These are phyloP conservation scores for Recurvomyces mirabilis DNA, from an alignment of 495 filamentous ascomycete species.

Conservation along the genomic window DNA sequence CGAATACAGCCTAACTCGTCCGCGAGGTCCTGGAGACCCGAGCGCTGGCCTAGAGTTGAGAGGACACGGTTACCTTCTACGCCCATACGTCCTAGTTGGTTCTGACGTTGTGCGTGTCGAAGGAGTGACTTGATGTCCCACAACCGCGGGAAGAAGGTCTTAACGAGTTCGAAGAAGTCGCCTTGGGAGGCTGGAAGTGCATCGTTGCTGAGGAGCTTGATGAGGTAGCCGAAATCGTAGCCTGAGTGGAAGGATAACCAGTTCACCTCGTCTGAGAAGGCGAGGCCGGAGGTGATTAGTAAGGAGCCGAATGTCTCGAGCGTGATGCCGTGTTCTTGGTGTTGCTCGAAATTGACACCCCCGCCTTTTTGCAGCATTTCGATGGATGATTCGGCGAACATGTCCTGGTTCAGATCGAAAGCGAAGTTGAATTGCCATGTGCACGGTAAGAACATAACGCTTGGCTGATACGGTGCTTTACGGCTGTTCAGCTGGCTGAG, in stretches of 20 bases:
- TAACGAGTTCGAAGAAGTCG: slow-evolving; percentile 72
- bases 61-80: slow-evolving; percentile 55
- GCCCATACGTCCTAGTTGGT: slow-evolving; percentile 39
- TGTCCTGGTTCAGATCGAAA: slow-evolving; percentile 85
- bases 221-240: slow-evolving; percentile 94
- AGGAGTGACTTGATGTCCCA: slow-evolving; percentile 97
- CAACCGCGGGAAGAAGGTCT: slow-evolving; percentile 80
- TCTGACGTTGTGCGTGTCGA: slow-evolving; percentile 61
- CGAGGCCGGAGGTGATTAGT: slow-evolving; percentile 80
- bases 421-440: slow-evolving; percentile 99
- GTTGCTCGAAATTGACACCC: slow-evolving; percentile 74
- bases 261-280: slow-evolving; percentile 74
- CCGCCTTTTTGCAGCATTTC: slow-evolving; percentile 64
- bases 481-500: slow-evolving; percentile 35
- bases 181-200: slow-evolving; percentile 76
- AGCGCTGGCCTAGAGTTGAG: slow-evolving; percentile 69
- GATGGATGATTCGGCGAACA: slow-evolving; percentile 91
- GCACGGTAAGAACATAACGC: slow-evolving; percentile 58
- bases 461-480: slow-evolving; percentile 34
- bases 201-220: slow-evolving; percentile 76
- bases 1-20: slow-evolving; percentile 84
- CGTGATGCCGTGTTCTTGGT: slow-evolving; percentile 84
- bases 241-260: slow-evolving; percentile 99
- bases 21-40: slow-evolving; percentile 82
- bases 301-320: slow-evolving; percentile 77